These are phyloP conservation scores for Mortierella hygrophila DNA, from an alignment of 192 early-diverging fungal species.

Conservation along the genomic window DNA sequence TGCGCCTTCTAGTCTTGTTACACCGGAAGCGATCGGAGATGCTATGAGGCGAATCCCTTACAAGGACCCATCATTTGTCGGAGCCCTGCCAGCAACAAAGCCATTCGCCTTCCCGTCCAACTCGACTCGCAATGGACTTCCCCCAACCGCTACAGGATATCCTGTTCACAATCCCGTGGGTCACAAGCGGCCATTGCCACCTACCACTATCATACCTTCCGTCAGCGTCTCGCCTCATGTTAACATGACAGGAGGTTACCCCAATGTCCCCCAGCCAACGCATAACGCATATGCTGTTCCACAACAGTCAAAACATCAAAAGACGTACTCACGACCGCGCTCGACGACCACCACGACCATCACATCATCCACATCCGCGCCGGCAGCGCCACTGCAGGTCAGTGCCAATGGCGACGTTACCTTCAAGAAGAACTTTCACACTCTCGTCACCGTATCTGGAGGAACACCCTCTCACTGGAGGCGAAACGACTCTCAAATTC, in stretches of 20 bases:
- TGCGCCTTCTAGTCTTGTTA: constrained; percentile 53
- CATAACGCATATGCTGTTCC: constrained; percentile 28
- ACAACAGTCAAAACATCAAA: constrained; percentile 39
- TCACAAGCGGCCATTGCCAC: constrained; percentile 3
- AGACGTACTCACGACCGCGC: constrained; percentile 34
- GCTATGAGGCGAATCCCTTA: constrained; percentile 57
- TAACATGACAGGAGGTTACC: constrained; percentile 54
- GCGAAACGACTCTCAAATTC: constrained; percentile 44
- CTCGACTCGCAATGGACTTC: constrained; percentile 28
- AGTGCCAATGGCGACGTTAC: constrained; percentile 43
- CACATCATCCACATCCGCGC: background rate
- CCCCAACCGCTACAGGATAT: constrained; percentile 31
- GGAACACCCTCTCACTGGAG: constrained; percentile 46
- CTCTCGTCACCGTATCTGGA: constrained; percentile 28
- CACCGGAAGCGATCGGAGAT: constrained; percentile 50
- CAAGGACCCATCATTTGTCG: constrained; percentile 60
- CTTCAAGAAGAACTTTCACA: constrained; percentile 48
- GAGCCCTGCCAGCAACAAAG: constrained; percentile 63
- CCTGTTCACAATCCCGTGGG: constrained; percentile 32
- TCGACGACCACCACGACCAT: background rate
- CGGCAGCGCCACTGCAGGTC: constrained; percentile 20
- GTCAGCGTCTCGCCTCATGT: constrained; percentile 44
- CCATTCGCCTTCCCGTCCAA: constrained; percentile 63
- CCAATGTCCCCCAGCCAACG: constrained; percentile 27
- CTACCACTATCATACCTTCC: constrained; percentile 27